A percentile compares a stretch with the other conserved stretches of the same genome.
These are phyloP conservation scores for Copromyces sp. DNA, from an alignment of 495 filamentous ascomycete genomes.

Conservation along the genomic window DNA sequence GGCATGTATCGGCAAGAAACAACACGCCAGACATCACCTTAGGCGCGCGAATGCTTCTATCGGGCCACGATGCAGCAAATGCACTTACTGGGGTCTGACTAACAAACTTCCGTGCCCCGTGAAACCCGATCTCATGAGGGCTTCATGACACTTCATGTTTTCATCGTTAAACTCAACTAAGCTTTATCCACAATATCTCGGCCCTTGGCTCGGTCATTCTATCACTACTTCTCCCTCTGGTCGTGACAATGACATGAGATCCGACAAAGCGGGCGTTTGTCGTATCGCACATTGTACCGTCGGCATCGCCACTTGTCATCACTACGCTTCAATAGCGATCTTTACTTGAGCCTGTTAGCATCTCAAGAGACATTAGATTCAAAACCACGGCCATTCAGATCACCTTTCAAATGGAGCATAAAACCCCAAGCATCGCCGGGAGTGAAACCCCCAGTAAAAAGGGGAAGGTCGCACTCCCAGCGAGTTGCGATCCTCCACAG, in stretches of 20 bases:
- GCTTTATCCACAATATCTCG: not conserved
- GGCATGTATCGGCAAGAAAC: not conserved
- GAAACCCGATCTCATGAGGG: not conserved
- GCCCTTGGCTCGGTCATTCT: not conserved
- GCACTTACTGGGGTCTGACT: not conserved
- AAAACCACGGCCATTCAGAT: not conserved
- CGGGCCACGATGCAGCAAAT: not conserved
- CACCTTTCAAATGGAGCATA: not conserved
- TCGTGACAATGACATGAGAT: constrained; percentile 13
- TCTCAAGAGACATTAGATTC: not conserved
- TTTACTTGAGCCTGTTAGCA: not conserved
- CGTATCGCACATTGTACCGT: constrained; percentile 10
- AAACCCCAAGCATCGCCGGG: not conserved
- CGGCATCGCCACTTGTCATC: not conserved
- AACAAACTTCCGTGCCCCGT: not conserved
- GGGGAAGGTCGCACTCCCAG: constrained; percentile 47
- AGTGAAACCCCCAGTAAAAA: constrained; percentile 1
- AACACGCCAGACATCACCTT: not conserved
- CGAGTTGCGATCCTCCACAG: constrained; percentile 72
- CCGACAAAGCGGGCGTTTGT: constrained; percentile 11
- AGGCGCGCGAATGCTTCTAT: not conserved
- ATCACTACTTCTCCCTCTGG: not conserved
- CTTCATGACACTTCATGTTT: not conserved
- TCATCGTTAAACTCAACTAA: not conserved
- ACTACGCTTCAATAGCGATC: not conserved